phyloP scores from a whole-genome alignment of 2,329 filamentous ascomycete genomes.

The Beauveria sp. region DNA sequence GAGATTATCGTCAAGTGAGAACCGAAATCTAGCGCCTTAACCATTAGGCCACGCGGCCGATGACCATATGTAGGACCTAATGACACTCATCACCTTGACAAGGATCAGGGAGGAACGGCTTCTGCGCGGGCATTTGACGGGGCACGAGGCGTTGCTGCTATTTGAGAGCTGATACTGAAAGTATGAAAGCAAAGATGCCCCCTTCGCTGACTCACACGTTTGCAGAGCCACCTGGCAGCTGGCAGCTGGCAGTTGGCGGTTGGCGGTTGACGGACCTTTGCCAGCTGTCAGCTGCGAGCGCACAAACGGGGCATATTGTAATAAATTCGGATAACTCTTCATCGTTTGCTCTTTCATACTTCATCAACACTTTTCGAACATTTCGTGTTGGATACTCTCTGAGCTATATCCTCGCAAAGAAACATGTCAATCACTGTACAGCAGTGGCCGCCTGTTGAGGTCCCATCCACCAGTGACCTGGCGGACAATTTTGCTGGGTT shows the following conservation, averaged over 20 bases:
- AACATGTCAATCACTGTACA: background rate
- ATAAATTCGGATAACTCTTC: background rate
- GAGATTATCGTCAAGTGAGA: slow-evolving; percentile 18
- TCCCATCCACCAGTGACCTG: background rate
- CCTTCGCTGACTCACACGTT: background rate
- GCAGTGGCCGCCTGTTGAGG: background rate
- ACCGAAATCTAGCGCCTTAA: slow-evolving; percentile 37
- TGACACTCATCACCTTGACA: background rate
- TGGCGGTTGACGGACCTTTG: background rate
- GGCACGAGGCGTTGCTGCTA: too few species aligned
- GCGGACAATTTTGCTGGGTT: background rate
- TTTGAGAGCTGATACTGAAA: background rate
- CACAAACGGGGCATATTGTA: background rate
- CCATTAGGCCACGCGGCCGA: slow-evolving; percentile 36
- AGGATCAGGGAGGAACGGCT: background rate
- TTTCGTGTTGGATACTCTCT: background rate
- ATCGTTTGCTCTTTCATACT: background rate
- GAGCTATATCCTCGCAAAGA: background rate
- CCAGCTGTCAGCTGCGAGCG: slow-evolving; percentile 2
- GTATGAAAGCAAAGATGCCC: background rate
- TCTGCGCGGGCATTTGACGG: too few species aligned
- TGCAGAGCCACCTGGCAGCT: background rate
- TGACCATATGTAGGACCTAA: slow-evolving; percentile 4
- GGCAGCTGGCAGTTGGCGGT: background rate
- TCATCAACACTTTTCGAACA: background rate